These are phyloP conservation scores for Sanghuangporus sanghuang DNA, from an alignment of 1,284 basidiomycete species.

Conservation along the genomic window DNA sequence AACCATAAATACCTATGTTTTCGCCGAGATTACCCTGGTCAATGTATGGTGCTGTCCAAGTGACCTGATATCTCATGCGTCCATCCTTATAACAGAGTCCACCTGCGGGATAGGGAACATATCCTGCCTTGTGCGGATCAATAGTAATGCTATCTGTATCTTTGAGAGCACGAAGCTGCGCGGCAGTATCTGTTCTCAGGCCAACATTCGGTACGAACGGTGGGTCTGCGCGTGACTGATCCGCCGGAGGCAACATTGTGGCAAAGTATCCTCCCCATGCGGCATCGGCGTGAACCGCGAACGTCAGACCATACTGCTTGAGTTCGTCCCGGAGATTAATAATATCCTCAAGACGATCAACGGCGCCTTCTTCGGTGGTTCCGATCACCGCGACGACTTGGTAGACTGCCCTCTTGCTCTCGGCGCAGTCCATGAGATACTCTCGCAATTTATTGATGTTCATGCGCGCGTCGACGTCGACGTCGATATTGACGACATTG, in stretches of 20 bases:
- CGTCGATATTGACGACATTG: slow-evolving; percentile 32
- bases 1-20: slow-evolving; percentile 38
- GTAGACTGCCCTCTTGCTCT: slow-evolving; percentile 32
- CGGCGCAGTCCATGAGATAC: slow-evolving; percentile 29
- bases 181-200: slow-evolving; percentile 23
- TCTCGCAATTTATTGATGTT: slow-evolving; percentile 26
- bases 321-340: slow-evolving; percentile 28
- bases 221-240: slow-evolving; percentile 16
- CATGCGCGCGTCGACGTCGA: slow-evolving; percentile 37
- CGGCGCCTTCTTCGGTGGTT: slow-evolving; percentile 40
- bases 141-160: slow-evolving; percentile 38
- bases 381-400: slow-evolving; percentile 42
- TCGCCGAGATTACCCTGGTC: slow-evolving; percentile 25
- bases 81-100: slow-evolving; percentile 38
- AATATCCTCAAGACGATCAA: slow-evolving; percentile 38
- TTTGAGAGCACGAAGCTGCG: slow-evolving; percentile 25
- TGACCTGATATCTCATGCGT: slow-evolving; percentile 35
- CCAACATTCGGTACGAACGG: slow-evolving; percentile 26
- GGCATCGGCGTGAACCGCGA: slow-evolving; percentile 39
- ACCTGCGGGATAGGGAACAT: slow-evolving; percentile 41
- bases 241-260: slow-evolving; percentile 26
- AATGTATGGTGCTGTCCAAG: slow-evolving; percentile 37
- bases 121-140: slow-evolving; percentile 44
- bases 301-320: slow-evolving; percentile 33
- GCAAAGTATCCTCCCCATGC: slow-evolving; percentile 46